Conservation (phyloP, 257 asterid species). For the Ilex asprella region DNA sequence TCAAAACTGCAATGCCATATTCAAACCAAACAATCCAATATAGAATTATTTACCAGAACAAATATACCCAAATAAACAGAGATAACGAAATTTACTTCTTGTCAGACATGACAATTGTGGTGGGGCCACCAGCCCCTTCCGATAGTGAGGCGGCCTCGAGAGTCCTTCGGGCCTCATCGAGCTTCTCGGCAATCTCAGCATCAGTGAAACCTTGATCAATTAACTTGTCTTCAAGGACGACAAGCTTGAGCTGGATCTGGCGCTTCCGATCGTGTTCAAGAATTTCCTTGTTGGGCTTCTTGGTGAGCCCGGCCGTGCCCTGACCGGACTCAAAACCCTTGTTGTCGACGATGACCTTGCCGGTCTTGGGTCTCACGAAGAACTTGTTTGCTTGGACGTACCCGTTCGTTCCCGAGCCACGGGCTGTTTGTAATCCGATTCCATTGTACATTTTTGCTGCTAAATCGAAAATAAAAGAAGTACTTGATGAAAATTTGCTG, state of each 20-base stretch:
- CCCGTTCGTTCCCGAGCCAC: slow-evolving; percentile 95
- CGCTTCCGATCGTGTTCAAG: slow-evolving; percentile 96
- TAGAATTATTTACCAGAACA: not conserved
- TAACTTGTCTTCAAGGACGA: slow-evolving; percentile 68
- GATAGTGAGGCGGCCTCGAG: slow-evolving; percentile 42
- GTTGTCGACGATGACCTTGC: slow-evolving; percentile 36
- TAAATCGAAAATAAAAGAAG: too few species aligned
- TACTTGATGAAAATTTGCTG: too few species aligned
- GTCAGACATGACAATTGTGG: slow-evolving; percentile 12
- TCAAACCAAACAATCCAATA: too few species aligned
- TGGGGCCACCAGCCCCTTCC: slow-evolving; percentile 46
- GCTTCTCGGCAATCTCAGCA: slow-evolving; percentile 64
- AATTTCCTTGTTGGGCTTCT: slow-evolving; percentile 61
- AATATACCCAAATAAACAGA: not conserved
- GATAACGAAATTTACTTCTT: slow-evolving; percentile 22
- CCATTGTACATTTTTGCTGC: slow-evolving; percentile 67
- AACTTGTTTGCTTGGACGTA: slow-evolving; percentile 73
- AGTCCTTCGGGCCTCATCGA: slow-evolving; percentile 50
- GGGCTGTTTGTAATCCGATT: slow-evolving; percentile 77
- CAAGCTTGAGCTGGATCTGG: slow-evolving; percentile 70
- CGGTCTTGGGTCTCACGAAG: slow-evolving; percentile 48
- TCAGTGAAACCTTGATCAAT: slow-evolving; percentile 71
- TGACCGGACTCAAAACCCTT: slow-evolving; percentile 59
- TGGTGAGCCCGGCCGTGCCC: slow-evolving; percentile 64
- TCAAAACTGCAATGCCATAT: too few species aligned